Evolutionary conservation across 495 filamentous ascomycete species (phyloP), one percentile per base, ranked within the genome.

Genomic region (Elasticomyces elasticus): DNA sequence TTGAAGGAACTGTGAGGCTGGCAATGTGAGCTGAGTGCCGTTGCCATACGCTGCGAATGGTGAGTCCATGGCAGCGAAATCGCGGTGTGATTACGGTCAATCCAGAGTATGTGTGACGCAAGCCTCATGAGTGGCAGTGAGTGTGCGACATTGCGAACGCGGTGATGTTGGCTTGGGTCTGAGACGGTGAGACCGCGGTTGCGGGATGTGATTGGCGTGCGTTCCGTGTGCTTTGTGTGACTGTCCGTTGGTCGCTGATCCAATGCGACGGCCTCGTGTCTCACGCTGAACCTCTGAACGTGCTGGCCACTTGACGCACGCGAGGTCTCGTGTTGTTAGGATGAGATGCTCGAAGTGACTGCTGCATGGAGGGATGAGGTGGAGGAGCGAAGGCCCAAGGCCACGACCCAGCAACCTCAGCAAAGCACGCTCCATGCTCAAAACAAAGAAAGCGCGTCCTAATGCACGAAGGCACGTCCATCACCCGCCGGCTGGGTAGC

Each of bases 1-100:
- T 24, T 63, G 60, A 1, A 63, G 60, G 15, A 52, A 60, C n/a
- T 60, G 55, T 0, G 60, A 63, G 13, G 59, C 49, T 0, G 54
- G 45, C 12, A 60, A 26, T 23, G 48, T 38, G 11, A 11, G n/a
- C 9, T 50, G 27, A 25, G 5, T 20, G 28, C 30, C 17, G 33
- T 40, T 51, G 48, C 4, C 13, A 23, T 27, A 24, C 3, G 42
- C 12, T 23, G 20, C 24, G 42, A 19, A 3, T 3, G 20, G 2
- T 45, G 42, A 23, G 42, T 45, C 17, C 42, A 45, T 45, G 5
- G 42, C 25, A 40, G 35, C 35, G 35, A 3, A n/a, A 40, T 40
- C 15, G 35, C 35, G n/a, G n/a, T n/a, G n/a, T n/a, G n/a, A n/a
- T n/a, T n/a, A n/a, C n/a, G n/a, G 5, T 40, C 35, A 40, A 12